Evolutionary conservation across 1,284 basidiomycete genomes (phyloP), one percentile per base, ranked within the genome.

Genomic region (Marasmius oreades): DNA sequence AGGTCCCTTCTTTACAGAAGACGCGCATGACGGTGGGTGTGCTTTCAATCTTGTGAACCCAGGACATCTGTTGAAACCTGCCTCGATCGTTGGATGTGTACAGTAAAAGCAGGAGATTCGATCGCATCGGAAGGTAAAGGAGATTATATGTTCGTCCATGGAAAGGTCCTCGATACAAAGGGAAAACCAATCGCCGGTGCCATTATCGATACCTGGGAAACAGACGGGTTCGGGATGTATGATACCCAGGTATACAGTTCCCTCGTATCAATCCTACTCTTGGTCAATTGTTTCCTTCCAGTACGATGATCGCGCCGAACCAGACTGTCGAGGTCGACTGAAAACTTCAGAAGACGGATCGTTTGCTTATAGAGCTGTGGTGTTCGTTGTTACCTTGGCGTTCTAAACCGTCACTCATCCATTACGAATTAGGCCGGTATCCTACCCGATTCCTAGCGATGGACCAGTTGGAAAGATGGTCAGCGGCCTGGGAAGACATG

Each of bases 1-100:
- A 26, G 93, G 92, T 8, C 93, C 92, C 1, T 95, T 94, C 76
- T 89, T 82, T 66, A 91, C 90, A 2, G 86, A 88, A 34, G 92
- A 95, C 65, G 85, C 91, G 18, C 80, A 81, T 31, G 82, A 92
- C 51, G 68, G 89, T 91, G 63, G 65, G 82, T 69, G 64, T 61
- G n/a, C n/a, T n/a, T n/a, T n/a, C n/a, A n/a, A n/a, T n/a, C n/a
- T n/a, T n/a, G 16, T 12, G 42, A n/a, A 18, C 6, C 16, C 36
- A 12, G 26, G 22, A 22, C 16, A 16, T 18, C 1, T 23, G n/a
- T 36, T 18, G 18, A 10, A 31, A 31, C 28, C 28, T 31, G 5
- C 33, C 16, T 47, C 22, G 20, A 37, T 22, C 31, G 10, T 12
- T 14, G 39, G 43, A 24, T 16, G 54, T 14, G 8, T 18, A 22